A percentile compares a stretch with the other conserved stretches of the same genome.
Conservation (phyloP, 805 yeast species). For the Ogataea henricii region DNA sequence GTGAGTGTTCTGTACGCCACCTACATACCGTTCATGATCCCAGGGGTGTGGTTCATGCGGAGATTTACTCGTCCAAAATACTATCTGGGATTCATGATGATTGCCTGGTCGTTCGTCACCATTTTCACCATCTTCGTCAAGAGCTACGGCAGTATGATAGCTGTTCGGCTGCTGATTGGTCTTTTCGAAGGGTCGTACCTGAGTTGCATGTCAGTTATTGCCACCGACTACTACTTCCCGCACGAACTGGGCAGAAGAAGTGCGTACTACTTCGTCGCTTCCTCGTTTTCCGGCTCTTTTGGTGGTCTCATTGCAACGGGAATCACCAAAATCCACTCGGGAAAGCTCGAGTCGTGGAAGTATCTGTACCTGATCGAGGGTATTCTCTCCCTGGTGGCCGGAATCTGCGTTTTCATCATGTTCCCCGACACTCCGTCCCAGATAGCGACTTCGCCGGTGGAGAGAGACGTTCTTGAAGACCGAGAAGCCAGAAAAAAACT, state of each 20-base stretch:
- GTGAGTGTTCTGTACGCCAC: conserved; percentile 50
- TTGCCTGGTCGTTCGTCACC: conserved; percentile 42
- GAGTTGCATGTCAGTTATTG: conserved; percentile 70
- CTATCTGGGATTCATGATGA: conserved; percentile 34
- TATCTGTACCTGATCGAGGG: conserved; percentile 18
- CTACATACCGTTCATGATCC: conserved; percentile 45
- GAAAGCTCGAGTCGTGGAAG: conserved; percentile 21
- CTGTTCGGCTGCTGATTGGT: conserved; percentile 66
- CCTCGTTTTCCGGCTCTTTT: conserved; percentile 56
- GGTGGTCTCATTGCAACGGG: conserved; percentile 50
- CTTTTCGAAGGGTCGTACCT: conserved; percentile 68
- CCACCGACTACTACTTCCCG: conserved; percentile 63
- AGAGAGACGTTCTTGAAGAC: conserved; percentile 6
- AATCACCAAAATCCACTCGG: conserved; percentile 32
- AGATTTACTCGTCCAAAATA: conserved; percentile 38
- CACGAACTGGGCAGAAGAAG: conserved; percentile 50
- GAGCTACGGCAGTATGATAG: conserved; percentile 57
- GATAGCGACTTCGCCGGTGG: conserved; percentile 3
- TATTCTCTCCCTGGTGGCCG: conserved; percentile 9
- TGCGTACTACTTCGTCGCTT: conserved; percentile 51
- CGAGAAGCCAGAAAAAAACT: conserved; percentile 1
- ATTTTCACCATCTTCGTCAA: conserved; percentile 48
- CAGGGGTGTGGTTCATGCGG: conserved; percentile 35
- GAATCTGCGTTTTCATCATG: conserved; percentile 7
- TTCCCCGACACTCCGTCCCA: conserved; percentile 8